phyloP scores from a whole-genome alignment of 495 filamentous ascomycete genomes.

The Xylaria acuta region DNA sequence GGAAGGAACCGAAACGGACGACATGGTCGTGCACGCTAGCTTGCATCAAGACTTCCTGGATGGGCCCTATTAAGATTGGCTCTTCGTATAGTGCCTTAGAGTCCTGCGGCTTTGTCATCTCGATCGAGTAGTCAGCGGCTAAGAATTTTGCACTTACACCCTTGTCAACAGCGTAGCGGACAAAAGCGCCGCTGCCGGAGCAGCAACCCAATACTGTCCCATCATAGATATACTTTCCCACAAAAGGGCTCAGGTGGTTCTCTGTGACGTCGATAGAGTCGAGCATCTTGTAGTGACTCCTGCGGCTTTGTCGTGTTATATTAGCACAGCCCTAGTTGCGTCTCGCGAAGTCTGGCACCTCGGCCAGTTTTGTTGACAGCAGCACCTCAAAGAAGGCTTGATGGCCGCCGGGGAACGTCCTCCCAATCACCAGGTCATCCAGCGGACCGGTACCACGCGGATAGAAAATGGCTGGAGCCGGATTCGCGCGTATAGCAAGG shows the following conservation, averaged over 20 bases:
- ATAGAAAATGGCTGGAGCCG: background rate
- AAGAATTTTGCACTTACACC: background rate
- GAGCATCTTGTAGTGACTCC: background rate
- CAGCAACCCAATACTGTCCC: constrained; percentile 2
- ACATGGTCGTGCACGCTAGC: constrained; percentile 1
- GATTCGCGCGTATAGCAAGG: background rate
- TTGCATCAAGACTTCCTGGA: background rate
- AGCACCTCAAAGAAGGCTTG: background rate
- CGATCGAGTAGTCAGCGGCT: background rate
- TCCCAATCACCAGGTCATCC: background rate
- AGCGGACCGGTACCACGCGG: background rate
- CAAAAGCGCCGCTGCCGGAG: background rate
- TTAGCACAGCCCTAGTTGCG: background rate
- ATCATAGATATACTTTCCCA: background rate
- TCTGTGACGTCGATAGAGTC: background rate
- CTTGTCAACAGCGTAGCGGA: background rate
- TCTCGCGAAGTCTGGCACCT: background rate
- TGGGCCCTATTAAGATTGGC: background rate
- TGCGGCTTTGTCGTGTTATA: background rate
- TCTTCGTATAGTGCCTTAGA: background rate
- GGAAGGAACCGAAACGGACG: background rate
- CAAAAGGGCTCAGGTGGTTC: background rate
- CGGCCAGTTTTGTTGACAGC: background rate
- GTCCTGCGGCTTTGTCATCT: background rate
- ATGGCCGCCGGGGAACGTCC: background rate